Evolutionary conservation across 2,329 filamentous ascomycete species (phyloP), one percentile per base, ranked within the genome.

Genomic region (Verruconis gallopava): DNA sequence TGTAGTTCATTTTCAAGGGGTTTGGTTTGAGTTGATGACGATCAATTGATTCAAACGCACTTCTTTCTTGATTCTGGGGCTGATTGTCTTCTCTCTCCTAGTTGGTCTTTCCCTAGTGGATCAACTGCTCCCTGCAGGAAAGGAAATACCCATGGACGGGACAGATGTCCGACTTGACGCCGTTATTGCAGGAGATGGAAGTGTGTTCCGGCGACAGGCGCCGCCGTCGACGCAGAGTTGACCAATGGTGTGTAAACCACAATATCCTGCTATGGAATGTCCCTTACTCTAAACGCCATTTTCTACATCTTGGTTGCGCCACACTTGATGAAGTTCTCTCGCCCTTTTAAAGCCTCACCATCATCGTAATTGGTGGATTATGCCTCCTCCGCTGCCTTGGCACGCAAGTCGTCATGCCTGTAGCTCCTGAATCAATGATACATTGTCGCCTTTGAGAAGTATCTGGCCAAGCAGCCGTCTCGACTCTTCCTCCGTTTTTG

Each of bases 391-490:
- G 25, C 11, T 30, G 25, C 14, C 11, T 36, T 6, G 6, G 33
- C 17, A 15, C 9, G 17, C 11, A 15, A 13, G 12, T 15, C 6
- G 17, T 43, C 36, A 40, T 21, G 20, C 21, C 17, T 39, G 21
- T n/a, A 44, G 21, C 37, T 38, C 48, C 59, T 64, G 84, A 51
- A 91, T 88, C 51, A 93, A 67, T 22, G 83, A 84, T 39, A 93
- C 83, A 55, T 89, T 91, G 66, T 91, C 85, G 52, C 84, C 84
- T 66, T 91, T 91, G 50, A 93, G 72, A 49, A 93, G 65, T 49
- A 93, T 88, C 65, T 88, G 85, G 46, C 83, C 89, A 40, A 95
- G 62, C 34, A 77, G 70, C 62, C 84, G 78, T 59, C 88, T 74
- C 50, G 76, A 78, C 65, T 93, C 88, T 50, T 80, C 77, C 33